Evolutionary conservation across 352 stramenopile species (phyloP), one percentile per base, ranked within the genome.

Genomic region (Sclerospora graminicola): DNA sequence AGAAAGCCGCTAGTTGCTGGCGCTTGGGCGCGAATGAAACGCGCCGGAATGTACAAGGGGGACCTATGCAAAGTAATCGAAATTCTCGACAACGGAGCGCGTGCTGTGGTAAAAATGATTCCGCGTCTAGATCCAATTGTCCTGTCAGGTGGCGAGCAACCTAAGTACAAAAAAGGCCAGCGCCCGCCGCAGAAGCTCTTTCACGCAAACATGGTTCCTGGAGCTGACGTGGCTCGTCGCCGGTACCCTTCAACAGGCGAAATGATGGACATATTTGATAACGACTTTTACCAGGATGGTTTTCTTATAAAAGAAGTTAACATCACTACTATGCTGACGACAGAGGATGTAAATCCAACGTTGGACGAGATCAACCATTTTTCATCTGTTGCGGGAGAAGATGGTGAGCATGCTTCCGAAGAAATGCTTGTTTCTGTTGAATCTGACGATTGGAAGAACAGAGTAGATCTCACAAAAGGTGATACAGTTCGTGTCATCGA

Each of bases 291-390:
- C 57, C 84, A 89, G 43, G 78, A 94, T 47, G 82, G 82, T 5
- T 92, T 94, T 37, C 49, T 90, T 11, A 69, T 89, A 33, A 94
- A 94, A 52, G 82, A 94, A 56, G 54, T 94, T 18, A 94, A 84
- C 52, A 89, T 91, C 51, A 49, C 69, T 10, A 91, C 78, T 11
- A 94, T 94, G 82, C 41, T 94, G 19, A 68, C 75, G 26, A 81
- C 74, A 8, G 82, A 94, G 26, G 82, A 94, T 29, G 72, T 94
- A 20, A 92, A 89, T 39, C 82, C 82, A 30, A 89, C 57, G 18
- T 48, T 94, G 13, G 82, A 94, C 40, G 82, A 94, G 49, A 91
- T 94, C 57, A 91, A 94, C 62, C 86, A 84, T 26, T 94, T 94
- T 42, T 78, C 71, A 10, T 70, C 60, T 8, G 63, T 72, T 18